Evolutionary conservation across 1,284 basidiomycete genomes (phyloP).

Genomic region (Cutaneotrichosporon mucoides): DNA sequence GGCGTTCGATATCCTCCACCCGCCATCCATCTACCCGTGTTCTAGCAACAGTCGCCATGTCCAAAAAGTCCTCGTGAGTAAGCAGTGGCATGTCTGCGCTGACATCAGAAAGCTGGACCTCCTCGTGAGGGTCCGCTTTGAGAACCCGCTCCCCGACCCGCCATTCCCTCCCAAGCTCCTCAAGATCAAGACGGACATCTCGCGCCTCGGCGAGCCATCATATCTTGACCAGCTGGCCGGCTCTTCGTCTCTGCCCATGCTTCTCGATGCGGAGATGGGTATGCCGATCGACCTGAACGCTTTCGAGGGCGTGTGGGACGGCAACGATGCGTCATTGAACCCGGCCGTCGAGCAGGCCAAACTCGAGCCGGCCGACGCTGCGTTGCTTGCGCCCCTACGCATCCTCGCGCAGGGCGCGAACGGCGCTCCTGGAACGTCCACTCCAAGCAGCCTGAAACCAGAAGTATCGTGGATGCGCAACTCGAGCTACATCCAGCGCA

Average conservation of each 20-base stretch:
- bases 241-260: conserved; percentile 79
- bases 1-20: too few species aligned
- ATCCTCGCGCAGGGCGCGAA: conserved; percentile 10
- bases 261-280: conserved; percentile 87
- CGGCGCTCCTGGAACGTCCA: conserved; percentile 4
- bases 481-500: conserved; percentile 74
- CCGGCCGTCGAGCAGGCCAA: conserved; percentile 64
- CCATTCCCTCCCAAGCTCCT: conserved; percentile 92
- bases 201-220: conserved; percentile 76
- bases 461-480: conserved; percentile 85
- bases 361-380: conserved; percentile 33
- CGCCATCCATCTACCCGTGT: neutral
- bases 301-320: conserved; percentile 78
- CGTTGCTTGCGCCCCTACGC: conserved; percentile 34
- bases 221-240: conserved; percentile 75
- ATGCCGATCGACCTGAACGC: conserved; percentile 85
- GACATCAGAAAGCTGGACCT: conserved; percentile 57
- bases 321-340: conserved; percentile 63
- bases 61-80: conserved; percentile 34
- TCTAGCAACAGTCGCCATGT: conserved; percentile 16
- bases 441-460: conserved; percentile 13
- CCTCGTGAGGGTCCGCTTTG: conserved; percentile 83
- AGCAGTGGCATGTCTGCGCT: neutral
- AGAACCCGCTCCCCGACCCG: conserved; percentile 85
- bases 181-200: conserved; percentile 75